A percentile compares a stretch with the other conserved stretches of the same genome.
phyloP scores from a whole-genome alignment of 2,329 filamentous ascomycete species.

The Apiospora koreana region DNA sequence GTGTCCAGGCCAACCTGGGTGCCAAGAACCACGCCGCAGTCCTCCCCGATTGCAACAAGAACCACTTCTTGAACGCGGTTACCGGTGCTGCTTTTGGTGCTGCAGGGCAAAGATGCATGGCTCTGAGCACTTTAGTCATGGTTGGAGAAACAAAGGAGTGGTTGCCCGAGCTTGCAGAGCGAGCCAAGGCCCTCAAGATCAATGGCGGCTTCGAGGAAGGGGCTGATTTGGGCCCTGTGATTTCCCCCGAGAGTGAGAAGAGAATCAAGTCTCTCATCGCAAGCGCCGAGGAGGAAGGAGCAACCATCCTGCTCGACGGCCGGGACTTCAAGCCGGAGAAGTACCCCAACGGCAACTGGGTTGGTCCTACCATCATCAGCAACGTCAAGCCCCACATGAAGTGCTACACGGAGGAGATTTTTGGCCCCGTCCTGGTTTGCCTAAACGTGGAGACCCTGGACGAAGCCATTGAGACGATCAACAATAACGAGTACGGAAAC shows the following conservation, averaged over 20 bases:
- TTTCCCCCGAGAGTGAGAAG: conserved; percentile 75
- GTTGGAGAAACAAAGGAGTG: conserved; percentile 84
- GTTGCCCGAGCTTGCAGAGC: conserved; percentile 76
- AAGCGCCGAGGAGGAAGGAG: conserved; percentile 77
- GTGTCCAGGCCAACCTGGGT: conserved; percentile 83
- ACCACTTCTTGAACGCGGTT: conserved; percentile 83
- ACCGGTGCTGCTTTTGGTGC: conserved; percentile 83
- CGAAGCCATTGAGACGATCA: conserved; percentile 80
- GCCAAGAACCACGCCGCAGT: conserved; percentile 89
- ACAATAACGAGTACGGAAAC: conserved; percentile 85
- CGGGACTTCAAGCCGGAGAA: conserved; percentile 73
- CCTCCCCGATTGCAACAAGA: conserved; percentile 86
- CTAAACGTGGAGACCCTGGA: conserved; percentile 77
- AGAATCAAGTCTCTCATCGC: conserved; percentile 76
- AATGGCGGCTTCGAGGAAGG: conserved; percentile 81
- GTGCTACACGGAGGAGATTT: conserved; percentile 85
- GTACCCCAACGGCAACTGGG: conserved; percentile 84
- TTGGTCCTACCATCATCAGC: conserved; percentile 80
- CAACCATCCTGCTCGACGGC: conserved; percentile 80
- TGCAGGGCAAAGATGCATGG: conserved; percentile 86
- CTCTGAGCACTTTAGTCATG: conserved; percentile 78
- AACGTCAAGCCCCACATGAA: conserved; percentile 80
- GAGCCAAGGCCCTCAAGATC: conserved; percentile 71
- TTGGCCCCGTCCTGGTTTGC: conserved; percentile 81
- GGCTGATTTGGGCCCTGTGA: conserved; percentile 80